Conservation (phyloP, 2,329 filamentous ascomycete genomes). For the Cladosporium sphaerospermum region DNA sequence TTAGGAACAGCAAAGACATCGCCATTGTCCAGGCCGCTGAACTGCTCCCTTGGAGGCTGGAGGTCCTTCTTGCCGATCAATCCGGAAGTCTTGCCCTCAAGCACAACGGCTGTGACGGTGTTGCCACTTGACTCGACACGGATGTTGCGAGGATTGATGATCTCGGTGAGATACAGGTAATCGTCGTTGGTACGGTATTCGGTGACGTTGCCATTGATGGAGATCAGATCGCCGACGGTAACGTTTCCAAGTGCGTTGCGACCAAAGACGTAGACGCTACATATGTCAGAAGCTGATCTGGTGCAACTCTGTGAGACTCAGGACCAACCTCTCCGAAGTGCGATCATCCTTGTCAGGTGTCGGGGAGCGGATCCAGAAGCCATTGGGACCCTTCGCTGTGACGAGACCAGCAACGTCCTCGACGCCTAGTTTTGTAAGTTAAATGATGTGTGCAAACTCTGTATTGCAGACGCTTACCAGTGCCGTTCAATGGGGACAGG, state of each 20-base stretch:
- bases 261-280: constrained; percentile 55
- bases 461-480: constrained; percentile 35
- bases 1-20: constrained; percentile 62
- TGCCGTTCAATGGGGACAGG: constrained; percentile 45
- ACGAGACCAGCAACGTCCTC: constrained; percentile 53
- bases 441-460: constrained; percentile 37
- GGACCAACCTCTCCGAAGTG: constrained; percentile 48
- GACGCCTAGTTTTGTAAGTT: background rate
- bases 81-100: constrained; percentile 28
- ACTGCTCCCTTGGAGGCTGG: constrained; percentile 56
- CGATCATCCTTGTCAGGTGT: constrained; percentile 48
- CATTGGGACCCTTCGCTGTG: constrained; percentile 55
- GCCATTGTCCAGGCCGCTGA: constrained; percentile 57
- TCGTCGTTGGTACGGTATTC: constrained; percentile 53
- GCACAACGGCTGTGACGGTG: constrained; percentile 51
- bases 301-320: background rate
- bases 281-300: background rate
- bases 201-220: constrained; percentile 52
- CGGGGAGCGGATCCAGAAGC: constrained; percentile 60
- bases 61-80: constrained; percentile 42
- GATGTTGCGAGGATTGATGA: constrained; percentile 51
- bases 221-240: constrained; percentile 57
- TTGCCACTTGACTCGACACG: constrained; percentile 49
- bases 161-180: constrained; percentile 60
- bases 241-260: constrained; percentile 46